Evolutionary conservation across 2,329 filamentous ascomycete species (phyloP).

Genomic region (Emergomyces africanus): DNA sequence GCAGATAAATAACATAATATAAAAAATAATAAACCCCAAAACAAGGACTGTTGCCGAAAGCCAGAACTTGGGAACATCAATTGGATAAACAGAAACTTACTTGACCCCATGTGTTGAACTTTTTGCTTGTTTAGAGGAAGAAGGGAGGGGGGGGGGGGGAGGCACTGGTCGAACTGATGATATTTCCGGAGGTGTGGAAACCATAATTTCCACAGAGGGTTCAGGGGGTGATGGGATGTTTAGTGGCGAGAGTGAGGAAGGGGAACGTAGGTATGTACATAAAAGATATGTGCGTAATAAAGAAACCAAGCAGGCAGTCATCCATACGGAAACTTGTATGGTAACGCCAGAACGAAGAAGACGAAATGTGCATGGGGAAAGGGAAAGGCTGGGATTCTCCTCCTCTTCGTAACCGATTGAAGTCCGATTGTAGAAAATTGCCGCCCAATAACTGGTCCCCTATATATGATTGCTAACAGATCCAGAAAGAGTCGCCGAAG

Average conservation of each 20-base stretch:
- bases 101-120: background rate
- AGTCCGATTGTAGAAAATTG: constrained; percentile 3
- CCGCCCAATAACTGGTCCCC: background rate
- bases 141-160: too few relatives aligned
- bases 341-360: background rate
- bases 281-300: background rate
- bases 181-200: background rate
- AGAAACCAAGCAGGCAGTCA: background rate
- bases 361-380: background rate
- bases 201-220: background rate
- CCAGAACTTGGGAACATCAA: background rate
- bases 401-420: background rate
- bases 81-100: background rate
- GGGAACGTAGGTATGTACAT: background rate
- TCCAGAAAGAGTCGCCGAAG: background rate
- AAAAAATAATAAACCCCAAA: background rate
- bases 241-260: background rate
- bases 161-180: background rate
- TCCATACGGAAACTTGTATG: too few relatives aligned
- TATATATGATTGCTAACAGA: background rate
- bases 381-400: too few relatives aligned
- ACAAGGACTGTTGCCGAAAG: background rate
- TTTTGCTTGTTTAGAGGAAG: background rate
- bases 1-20: background rate
- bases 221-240: background rate